Evolutionary conservation across 2,329 filamentous ascomycete genomes (phyloP).

Genomic region (Claviceps purpurea): DNA sequence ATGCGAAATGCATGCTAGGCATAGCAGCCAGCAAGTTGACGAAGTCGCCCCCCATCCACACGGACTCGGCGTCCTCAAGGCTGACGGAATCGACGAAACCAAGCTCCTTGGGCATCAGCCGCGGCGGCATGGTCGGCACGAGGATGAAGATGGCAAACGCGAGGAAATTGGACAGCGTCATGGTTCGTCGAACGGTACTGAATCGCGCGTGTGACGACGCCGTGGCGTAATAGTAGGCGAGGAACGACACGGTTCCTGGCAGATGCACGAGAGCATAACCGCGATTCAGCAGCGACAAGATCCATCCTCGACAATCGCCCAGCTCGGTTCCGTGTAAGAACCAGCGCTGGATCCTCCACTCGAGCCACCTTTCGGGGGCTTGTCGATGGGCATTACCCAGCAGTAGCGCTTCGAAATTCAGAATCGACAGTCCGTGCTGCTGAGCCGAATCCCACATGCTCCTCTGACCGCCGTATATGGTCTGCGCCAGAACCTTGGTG

Average conservation of each 20-base stretch:
- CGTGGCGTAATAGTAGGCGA: slow-evolving; percentile 48
- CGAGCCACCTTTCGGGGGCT: slow-evolving; percentile 7
- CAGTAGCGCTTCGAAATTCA: slow-evolving; percentile 6
- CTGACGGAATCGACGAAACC: slow-evolving; percentile 44
- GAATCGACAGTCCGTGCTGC: slow-evolving; percentile 4
- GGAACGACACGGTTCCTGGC: slow-evolving; percentile 54
- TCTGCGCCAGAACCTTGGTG: slow-evolving; percentile 8
- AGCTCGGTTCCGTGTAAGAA: slow-evolving; percentile 41
- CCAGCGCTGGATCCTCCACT: slow-evolving; percentile 37
- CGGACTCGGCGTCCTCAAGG: slow-evolving; percentile 18
- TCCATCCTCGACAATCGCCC: slow-evolving; percentile 18
- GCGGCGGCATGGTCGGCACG: slow-evolving; percentile 44
- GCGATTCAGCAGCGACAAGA: slow-evolving; percentile 53
- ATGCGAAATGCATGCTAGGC: slow-evolving; percentile 44
- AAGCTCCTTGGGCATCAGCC: slow-evolving; percentile 40
- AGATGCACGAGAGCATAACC: slow-evolving; percentile 63
- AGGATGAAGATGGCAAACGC: slow-evolving; percentile 42
- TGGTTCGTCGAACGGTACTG: slow-evolving; percentile 36
- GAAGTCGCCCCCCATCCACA: slow-evolving; percentile 23
- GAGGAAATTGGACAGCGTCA: slow-evolving; percentile 42
- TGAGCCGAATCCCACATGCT: slow-evolving; percentile 25
- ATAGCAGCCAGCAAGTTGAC: slow-evolving; percentile 44
- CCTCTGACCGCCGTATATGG: slow-evolving; percentile 6
- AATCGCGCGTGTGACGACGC: slow-evolving; percentile 46
- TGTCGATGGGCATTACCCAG: slow-evolving; percentile 5